These are phyloP conservation scores for Knufia fluminis DNA, from an alignment of 2,329 filamentous ascomycete species.

Conservation along the genomic window DNA sequence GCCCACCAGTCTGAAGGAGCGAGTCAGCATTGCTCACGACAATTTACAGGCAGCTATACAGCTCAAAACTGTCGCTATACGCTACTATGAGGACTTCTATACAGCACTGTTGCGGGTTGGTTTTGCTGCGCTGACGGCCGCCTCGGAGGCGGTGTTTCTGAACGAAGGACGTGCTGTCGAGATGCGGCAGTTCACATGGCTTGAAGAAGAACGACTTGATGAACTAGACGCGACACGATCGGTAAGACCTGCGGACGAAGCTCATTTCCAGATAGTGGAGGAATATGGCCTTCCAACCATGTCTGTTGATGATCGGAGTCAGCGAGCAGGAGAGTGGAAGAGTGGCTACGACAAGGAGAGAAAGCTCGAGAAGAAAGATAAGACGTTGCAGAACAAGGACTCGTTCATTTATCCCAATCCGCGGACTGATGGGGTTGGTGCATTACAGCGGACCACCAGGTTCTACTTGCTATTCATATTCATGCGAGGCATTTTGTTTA, in stretches of 20 bases:
- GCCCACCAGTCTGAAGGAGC: slow-evolving; percentile 44
- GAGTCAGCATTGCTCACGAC: slow-evolving; percentile 62
- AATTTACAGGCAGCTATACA: slow-evolving; percentile 92
- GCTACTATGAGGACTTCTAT: slow-evolving; percentile 90
- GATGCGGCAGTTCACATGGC: slow-evolving; percentile 71
- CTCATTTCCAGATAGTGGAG: slow-evolving; percentile 24
- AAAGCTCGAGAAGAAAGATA: slow-evolving; percentile 33
- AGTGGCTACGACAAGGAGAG: slow-evolving; percentile 39
- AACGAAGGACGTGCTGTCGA: slow-evolving; percentile 76
- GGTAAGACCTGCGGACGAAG: slow-evolving; percentile 14
- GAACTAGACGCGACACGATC: slow-evolving; percentile 53
- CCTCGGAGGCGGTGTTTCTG: slow-evolving; percentile 89
- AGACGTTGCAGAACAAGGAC: slow-evolving; percentile 18
- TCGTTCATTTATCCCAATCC: slow-evolving; percentile 30
- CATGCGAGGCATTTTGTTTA: slow-evolving; percentile 60
- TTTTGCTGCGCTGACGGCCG: slow-evolving; percentile 81
- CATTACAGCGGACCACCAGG: slow-evolving; percentile 66
- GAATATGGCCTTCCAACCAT: slow-evolving; percentile 25
- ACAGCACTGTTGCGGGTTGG: slow-evolving; percentile 78
- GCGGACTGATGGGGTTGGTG: slow-evolving; percentile 58
- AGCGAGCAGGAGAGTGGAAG: slow-evolving; percentile 30
- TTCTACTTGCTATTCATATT: slow-evolving; percentile 69
- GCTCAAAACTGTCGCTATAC: slow-evolving; percentile 68
- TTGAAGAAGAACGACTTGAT: slow-evolving; percentile 74
- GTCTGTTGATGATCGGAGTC: slow-evolving; percentile 14